Evolutionary conservation across 2,329 filamentous ascomycete genomes (phyloP).

Genomic region (Lachnellula cervina): DNA sequence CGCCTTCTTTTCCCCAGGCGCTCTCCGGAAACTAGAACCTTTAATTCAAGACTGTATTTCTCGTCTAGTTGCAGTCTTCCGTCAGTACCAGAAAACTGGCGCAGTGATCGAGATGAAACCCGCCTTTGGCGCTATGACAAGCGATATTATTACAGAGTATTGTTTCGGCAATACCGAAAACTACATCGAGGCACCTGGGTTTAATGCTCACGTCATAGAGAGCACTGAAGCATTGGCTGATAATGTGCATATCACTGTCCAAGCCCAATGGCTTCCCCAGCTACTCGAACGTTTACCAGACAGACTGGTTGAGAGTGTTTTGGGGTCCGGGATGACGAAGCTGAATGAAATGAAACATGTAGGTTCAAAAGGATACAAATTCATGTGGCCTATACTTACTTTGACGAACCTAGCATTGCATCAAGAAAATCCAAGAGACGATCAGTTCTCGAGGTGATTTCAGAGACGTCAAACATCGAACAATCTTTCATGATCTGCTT

Average conservation of each 20-base stretch:
- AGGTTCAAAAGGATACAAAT: background rate
- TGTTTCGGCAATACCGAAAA: slow-evolving; percentile 20
- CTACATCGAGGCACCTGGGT: slow-evolving; percentile 9
- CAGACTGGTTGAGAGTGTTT: background rate
- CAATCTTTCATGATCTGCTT: slow-evolving; percentile 24
- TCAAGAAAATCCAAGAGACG: slow-evolving; percentile 10
- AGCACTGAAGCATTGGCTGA: slow-evolving; percentile 9
- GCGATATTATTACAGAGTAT: slow-evolving; percentile 26
- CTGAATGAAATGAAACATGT: slow-evolving; percentile 6
- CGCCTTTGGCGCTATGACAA: slow-evolving; percentile 12
- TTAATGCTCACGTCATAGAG: slow-evolving; percentile 10
- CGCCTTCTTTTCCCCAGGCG: slow-evolving; percentile 17
- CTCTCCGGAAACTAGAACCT: slow-evolving; percentile 13
- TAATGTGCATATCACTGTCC: slow-evolving; percentile 6
- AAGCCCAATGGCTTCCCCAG: slow-evolving; percentile 7
- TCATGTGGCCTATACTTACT: too few relatives aligned
- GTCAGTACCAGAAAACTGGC: slow-evolving; percentile 5
- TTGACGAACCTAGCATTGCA: background rate
- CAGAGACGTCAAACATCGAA: slow-evolving; percentile 9
- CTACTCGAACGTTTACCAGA: slow-evolving; percentile 6
- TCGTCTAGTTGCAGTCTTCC: slow-evolving; percentile 9
- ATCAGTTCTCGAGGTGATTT: slow-evolving; percentile 4
- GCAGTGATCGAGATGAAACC: slow-evolving; percentile 5
- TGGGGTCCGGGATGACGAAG: slow-evolving; percentile 9
- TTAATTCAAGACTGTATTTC: slow-evolving; percentile 11